These are phyloP conservation scores for Tylopilus sp. DNA, from an alignment of 768 basidiomycete species.

Conservation along the genomic window DNA sequence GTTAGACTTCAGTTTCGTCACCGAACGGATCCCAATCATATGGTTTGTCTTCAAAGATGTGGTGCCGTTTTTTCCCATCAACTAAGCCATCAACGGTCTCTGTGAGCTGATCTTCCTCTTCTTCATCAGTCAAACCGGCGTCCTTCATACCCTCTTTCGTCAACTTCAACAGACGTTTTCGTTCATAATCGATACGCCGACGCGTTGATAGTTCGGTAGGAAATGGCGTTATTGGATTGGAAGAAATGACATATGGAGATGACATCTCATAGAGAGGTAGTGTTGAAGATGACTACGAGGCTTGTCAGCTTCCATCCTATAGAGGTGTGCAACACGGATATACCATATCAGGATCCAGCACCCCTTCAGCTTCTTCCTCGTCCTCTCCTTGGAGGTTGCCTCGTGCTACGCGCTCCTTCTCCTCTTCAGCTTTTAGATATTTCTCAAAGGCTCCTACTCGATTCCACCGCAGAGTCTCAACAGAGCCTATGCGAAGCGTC, in stretches of 20 bases:
- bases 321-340: neutral
- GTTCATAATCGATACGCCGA: slow-evolving; percentile 30
- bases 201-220: slow-evolving; percentile 25
- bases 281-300: slow-evolving; percentile 24
- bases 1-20: slow-evolving; percentile 25
- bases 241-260: slow-evolving; percentile 23
- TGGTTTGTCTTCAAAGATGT: slow-evolving; percentile 27
- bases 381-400: slow-evolving; percentile 17
- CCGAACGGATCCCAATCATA: slow-evolving; percentile 23
- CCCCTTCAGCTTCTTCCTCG: slow-evolving; percentile 24
- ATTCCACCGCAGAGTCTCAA: slow-evolving; percentile 30
- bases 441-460: slow-evolving; percentile 26
- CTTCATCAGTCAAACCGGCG: slow-evolving; percentile 23
- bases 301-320: neutral
- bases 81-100: slow-evolving; percentile 1
- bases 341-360: slow-evolving; percentile 28
- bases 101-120: slow-evolving; percentile 22
- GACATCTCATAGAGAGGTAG: slow-evolving; percentile 25
- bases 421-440: slow-evolving; percentile 26
- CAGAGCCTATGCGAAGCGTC: slow-evolving; percentile 20
- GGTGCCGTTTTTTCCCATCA: slow-evolving; percentile 14
- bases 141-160: slow-evolving; percentile 29
- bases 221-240: slow-evolving; percentile 30
- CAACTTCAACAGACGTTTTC: slow-evolving; percentile 26
- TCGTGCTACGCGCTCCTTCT: slow-evolving; percentile 22